Percentiles rank a stretch among this genome's conserved stretches.
These are phyloP conservation scores for Withania somnifera DNA, from an alignment of 305 asterid genomes.

Conservation along the genomic window DNA sequence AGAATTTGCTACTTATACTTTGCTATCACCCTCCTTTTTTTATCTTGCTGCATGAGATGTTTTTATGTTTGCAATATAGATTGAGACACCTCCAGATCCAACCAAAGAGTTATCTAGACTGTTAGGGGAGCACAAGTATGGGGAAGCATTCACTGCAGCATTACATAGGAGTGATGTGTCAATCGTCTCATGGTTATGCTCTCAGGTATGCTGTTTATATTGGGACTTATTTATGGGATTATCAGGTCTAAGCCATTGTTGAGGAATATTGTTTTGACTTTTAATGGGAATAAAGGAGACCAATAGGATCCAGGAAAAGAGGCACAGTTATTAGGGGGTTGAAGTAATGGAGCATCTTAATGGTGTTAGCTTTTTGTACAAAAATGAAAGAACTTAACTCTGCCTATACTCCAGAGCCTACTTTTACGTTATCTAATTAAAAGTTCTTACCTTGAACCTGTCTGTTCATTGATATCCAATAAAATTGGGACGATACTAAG, in stretches of 20 bases:
- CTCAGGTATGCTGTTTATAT: conserved; percentile 51
- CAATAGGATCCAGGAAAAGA: not conserved
- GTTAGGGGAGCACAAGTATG: conserved; percentile 65
- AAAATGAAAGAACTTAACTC: not conserved
- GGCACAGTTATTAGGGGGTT: not conserved
- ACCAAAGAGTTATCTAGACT: conserved; percentile 80
- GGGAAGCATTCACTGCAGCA: conserved; percentile 78
- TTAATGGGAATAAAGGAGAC: not conserved
- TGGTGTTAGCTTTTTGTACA: not conserved
- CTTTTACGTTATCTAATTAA: not conserved
- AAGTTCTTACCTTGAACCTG: not conserved
- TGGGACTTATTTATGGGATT: not conserved
- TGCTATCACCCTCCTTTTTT: not conserved
- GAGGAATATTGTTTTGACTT: not conserved
- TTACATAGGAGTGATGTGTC: conserved; percentile 77
- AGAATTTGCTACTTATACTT: not conserved
- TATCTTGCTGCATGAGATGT: conserved; percentile 5
- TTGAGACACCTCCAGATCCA: conserved; percentile 81
- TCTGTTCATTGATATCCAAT: not conserved
- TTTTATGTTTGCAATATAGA: conserved; percentile 25
- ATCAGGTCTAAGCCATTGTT: not conserved
- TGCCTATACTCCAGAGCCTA: not conserved
- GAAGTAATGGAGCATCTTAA: not conserved
- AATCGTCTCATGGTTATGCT: conserved; percentile 83
- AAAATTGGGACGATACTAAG: not conserved